A percentile compares a stretch with the other conserved stretches of the same genome.
phyloP scores from a whole-genome alignment of 441 rosid genomes.

The Omphalea diandra region DNA sequence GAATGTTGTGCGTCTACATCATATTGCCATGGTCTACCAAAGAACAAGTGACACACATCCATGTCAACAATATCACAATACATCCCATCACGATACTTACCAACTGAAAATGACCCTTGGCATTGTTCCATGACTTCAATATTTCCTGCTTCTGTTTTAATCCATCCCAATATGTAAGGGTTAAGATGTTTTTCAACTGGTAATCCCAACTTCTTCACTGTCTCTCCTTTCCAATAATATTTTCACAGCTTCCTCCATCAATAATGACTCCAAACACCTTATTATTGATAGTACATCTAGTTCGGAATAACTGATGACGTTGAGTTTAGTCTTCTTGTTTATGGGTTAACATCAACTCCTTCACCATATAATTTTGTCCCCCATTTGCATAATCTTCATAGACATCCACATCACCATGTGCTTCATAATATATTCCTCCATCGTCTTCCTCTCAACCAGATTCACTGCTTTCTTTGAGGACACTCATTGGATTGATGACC shows the following conservation, averaged over 20 bases:
- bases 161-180: background rate
- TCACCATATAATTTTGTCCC: background rate
- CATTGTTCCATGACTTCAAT: too few relatives aligned
- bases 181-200: background rate
- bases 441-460: background rate
- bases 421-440: background rate
- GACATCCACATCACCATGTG: background rate
- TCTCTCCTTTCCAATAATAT: slow-evolving; percentile 1
- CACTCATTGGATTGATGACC: background rate
- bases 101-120: too few relatives aligned
- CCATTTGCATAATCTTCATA: background rate
- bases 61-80: too few relatives aligned
- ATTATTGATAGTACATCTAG: background rate
- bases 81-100: too few relatives aligned
- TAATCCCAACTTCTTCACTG: background rate
- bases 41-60: too few relatives aligned
- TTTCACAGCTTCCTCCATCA: background rate
- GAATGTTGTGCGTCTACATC: too few relatives aligned
- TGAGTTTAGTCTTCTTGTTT: background rate
- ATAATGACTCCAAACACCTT: background rate
- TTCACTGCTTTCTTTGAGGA: background rate
- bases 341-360: background rate
- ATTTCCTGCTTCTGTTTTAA: background rate
- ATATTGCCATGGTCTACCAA: too few relatives aligned
- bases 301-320: background rate